Evolutionary conservation across 208 protist genomes (phyloP).

Genomic region (Trypanosoma caninum): DNA sequence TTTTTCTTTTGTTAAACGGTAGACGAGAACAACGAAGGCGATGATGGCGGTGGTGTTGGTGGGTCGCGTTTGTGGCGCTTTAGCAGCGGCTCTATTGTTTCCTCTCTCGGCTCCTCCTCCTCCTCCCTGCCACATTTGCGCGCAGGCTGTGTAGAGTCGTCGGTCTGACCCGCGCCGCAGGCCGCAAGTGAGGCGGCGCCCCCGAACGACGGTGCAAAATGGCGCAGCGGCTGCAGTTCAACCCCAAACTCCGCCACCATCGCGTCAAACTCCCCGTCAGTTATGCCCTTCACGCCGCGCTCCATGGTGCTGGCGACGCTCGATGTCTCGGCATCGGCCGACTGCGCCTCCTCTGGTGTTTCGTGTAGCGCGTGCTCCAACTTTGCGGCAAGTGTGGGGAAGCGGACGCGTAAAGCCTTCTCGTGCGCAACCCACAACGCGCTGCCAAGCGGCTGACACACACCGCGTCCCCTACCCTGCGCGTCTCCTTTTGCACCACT

Average conservation of each 20-base stretch:
- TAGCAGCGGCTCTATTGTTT: neutral
- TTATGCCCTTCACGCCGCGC: conserved; percentile 22
- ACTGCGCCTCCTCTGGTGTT: conserved; percentile 66
- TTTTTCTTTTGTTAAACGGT: neutral
- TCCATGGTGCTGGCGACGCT: conserved; percentile 70
- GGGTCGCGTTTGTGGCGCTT: conserved; percentile 17
- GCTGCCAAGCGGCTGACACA: conserved; percentile 27
- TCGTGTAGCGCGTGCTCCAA: conserved; percentile 43
- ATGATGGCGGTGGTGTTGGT: conserved; percentile 6
- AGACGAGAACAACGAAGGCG: neutral
- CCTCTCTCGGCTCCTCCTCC: conserved; percentile 7
- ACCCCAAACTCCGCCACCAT: conserved; percentile 43
- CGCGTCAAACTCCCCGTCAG: conserved; percentile 31
- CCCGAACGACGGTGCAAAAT: neutral
- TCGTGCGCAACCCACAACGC: conserved; percentile 31
- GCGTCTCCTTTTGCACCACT: too few species aligned
- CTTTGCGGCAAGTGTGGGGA: conserved; percentile 30
- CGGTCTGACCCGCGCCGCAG: neutral
- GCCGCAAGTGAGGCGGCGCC: neutral
- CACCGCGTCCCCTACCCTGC: too few species aligned
- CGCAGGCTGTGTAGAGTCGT: too few species aligned
- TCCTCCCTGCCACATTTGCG: too few species aligned
- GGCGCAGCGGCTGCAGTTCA: conserved; percentile 21
- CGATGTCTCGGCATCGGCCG: conserved; percentile 51
- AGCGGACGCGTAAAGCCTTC: conserved; percentile 18